Evolutionary conservation across 805 yeast genomes (phyloP).

Genomic region (Metschnikowia proteae): DNA sequence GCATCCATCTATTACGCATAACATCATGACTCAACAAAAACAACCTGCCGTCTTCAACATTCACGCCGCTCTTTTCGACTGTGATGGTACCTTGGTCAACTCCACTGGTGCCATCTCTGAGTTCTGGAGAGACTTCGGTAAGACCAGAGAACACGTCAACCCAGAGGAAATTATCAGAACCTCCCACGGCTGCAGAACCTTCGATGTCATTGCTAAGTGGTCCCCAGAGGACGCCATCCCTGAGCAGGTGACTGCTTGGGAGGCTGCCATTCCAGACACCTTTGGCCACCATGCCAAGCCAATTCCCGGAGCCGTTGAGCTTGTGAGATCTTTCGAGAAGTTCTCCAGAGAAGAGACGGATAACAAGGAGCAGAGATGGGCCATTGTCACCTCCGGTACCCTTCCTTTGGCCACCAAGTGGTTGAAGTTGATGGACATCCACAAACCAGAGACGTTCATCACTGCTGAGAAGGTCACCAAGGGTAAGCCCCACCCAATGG

Average conservation of each 20-base stretch:
- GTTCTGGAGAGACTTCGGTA: conserved; percentile 74
- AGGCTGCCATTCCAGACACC: conserved; percentile 64
- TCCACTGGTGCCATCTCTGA: conserved; percentile 80
- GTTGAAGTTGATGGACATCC: conserved; percentile 60
- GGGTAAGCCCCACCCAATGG: conserved; percentile 88
- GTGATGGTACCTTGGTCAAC: conserved; percentile 83
- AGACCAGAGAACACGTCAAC: conserved; percentile 62
- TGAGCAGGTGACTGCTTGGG: conserved; percentile 62
- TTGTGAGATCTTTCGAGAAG: conserved; percentile 51
- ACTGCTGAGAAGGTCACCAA: conserved; percentile 74
- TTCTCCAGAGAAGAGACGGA: conserved; percentile 41
- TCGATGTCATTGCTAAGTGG: conserved; percentile 69
- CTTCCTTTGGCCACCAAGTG: conserved; percentile 72
- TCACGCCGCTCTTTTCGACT: conserved; percentile 64
- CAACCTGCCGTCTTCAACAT: conserved; percentile 43
- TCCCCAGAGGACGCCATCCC: conserved; percentile 71
- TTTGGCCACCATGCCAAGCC: conserved; percentile 72
- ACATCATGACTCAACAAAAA: conserved; percentile 21
- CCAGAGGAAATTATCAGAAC: conserved; percentile 68
- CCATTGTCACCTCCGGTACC: conserved; percentile 84
- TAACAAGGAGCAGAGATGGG: conserved; percentile 61
- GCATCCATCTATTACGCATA: not conserved
- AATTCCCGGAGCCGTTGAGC: conserved; percentile 69
- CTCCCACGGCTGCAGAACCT: conserved; percentile 81
- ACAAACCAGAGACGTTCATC: conserved; percentile 70